phyloP scores from a whole-genome alignment of 2,329 filamentous ascomycete species.

The Cordyceps pruinosa region DNA sequence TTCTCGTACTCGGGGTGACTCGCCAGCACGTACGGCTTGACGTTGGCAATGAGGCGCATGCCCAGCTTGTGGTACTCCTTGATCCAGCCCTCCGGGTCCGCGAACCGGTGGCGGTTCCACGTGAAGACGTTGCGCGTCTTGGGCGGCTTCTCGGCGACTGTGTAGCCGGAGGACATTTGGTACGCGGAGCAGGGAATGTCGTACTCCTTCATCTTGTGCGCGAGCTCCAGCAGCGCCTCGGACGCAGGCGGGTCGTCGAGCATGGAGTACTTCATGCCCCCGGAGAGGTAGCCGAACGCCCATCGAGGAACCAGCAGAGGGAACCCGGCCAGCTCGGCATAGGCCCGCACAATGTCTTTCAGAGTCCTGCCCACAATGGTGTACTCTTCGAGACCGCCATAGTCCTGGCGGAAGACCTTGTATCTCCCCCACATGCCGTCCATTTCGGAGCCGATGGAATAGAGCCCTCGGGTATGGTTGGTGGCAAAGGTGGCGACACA shows the following conservation, averaged over 20 bases:
- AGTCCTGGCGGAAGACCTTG: constrained; percentile 67
- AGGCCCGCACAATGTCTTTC: constrained; percentile 57
- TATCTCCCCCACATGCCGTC: constrained; percentile 70
- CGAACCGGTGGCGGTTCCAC: constrained; percentile 66
- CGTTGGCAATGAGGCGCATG: constrained; percentile 62
- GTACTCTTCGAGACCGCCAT: constrained; percentile 66
- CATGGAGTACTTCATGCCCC: constrained; percentile 51
- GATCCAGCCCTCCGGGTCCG: constrained; percentile 58
- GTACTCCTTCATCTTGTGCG: constrained; percentile 52
- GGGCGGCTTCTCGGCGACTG: constrained; percentile 57
- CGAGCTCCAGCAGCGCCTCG: constrained; percentile 54
- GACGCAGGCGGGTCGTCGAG: constrained; percentile 44
- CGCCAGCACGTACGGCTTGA: constrained; percentile 64
- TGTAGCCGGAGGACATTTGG: constrained; percentile 68
- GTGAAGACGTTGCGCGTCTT: constrained; percentile 66
- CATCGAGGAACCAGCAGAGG: constrained; percentile 63
- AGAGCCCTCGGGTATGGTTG: constrained; percentile 55
- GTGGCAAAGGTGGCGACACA: constrained; percentile 64
- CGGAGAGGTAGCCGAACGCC: constrained; percentile 66
- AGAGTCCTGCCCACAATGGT: constrained; percentile 59
- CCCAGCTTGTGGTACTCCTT: constrained; percentile 55
- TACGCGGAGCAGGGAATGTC: constrained; percentile 65
- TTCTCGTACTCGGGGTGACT: constrained; percentile 61
- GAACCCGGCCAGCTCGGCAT: constrained; percentile 61
- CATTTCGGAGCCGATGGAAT: constrained; percentile 63